A percentile compares a stretch with the other conserved stretches of the same genome.
Conservation (phyloP, 2,329 filamentous ascomycete genomes). For the Aspergillus sp. region DNA sequence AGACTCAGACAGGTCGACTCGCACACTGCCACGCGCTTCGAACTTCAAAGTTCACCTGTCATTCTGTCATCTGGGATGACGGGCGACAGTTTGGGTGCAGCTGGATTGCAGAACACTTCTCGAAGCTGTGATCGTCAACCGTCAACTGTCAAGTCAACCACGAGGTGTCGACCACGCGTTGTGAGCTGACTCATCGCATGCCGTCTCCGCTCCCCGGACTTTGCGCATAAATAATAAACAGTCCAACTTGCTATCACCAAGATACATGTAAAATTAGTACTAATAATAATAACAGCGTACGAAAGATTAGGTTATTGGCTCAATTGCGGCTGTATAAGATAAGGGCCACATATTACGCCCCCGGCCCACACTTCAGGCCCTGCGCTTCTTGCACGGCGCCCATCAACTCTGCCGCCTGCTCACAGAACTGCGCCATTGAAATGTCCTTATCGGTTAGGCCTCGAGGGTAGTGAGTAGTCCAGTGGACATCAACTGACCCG, state of each 20-base stretch:
- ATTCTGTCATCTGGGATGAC: not conserved
- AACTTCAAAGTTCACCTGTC: not conserved
- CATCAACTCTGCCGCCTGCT: slow-evolving; percentile 35
- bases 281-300: too few species aligned
- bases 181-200: slow-evolving; percentile 1
- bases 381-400: slow-evolving; percentile 33
- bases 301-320: not conserved
- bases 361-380: slow-evolving; percentile 30
- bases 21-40: not conserved
- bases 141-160: not conserved
- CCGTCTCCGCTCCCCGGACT: slow-evolving; percentile 3
- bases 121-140: not conserved
- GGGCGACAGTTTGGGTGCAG: not conserved
- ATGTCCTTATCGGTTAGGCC: slow-evolving; percentile 40
- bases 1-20: too few species aligned
- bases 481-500: slow-evolving; percentile 40
- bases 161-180: not conserved
- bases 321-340: not conserved
- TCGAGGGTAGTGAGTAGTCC: slow-evolving; percentile 42
- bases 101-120: not conserved
- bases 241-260: too few species aligned
- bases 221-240: too few species aligned
- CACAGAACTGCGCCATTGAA: slow-evolving; percentile 38
- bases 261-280: too few species aligned
- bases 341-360: not conserved